Percentiles rank a stretch among this genome's conserved stretches.
phyloP scores from a whole-genome alignment of 176 grass and related monocot species.

The Calamus simplicifolius region DNA sequence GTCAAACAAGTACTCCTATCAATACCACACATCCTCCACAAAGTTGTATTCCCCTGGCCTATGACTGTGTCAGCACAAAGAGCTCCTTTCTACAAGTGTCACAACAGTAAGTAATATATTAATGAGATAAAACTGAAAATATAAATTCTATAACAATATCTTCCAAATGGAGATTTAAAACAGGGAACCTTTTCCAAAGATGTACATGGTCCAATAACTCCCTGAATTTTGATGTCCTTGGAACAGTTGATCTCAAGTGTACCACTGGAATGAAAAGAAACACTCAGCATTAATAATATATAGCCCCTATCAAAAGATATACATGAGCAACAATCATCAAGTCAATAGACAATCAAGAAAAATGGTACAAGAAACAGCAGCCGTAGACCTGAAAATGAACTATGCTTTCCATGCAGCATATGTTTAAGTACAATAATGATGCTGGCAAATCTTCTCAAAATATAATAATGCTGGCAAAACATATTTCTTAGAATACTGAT shows the following conservation, averaged over 20 bases:
- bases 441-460: too few species aligned
- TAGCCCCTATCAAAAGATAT: constrained; percentile 4
- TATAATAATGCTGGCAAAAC: too few species aligned
- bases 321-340: too few species aligned
- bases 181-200: constrained; percentile 90
- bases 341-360: too few species aligned
- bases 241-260: constrained; percentile 95
- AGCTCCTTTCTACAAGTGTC: constrained; percentile 62
- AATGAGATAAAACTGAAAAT: background rate
- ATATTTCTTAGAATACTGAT: too few species aligned
- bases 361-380: too few species aligned
- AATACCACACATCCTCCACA: constrained; percentile 97
- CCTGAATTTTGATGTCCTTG: constrained; percentile 98
- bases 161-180: constrained; percentile 10
- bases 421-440: too few species aligned
- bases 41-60: constrained; percentile 81
- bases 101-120: background rate
- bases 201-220: constrained; percentile 92
- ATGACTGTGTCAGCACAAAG: constrained; percentile 86
- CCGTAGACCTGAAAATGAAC: too few species aligned
- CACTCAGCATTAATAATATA: constrained; percentile 14
- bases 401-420: too few species aligned
- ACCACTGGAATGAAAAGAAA: constrained; percentile 45
- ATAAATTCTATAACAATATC: background rate
- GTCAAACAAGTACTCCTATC: constrained; percentile 89